A percentile compares a stretch with the other conserved stretches of the same genome.
Conservation (phyloP, 2,329 filamentous ascomycete species). For the Aurifilum marmelostoma region DNA sequence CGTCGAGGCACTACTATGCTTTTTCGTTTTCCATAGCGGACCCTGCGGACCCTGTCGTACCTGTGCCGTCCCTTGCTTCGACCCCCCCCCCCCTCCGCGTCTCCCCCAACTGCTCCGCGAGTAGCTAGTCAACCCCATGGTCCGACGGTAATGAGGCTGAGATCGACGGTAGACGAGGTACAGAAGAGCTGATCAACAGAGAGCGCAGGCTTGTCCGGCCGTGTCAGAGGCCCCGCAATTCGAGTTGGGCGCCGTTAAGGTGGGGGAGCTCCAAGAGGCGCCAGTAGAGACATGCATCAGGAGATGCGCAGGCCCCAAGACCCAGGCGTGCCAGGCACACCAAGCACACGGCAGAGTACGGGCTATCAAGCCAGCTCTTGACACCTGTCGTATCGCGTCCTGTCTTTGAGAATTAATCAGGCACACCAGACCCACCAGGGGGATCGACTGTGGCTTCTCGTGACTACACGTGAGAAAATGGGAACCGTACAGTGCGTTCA, state of each 20-base stretch:
- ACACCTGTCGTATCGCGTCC: constrained; percentile 2
- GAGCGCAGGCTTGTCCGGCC: not conserved
- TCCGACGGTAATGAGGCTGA: constrained; percentile 13
- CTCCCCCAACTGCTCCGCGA: too few species aligned
- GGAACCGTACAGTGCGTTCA: not conserved
- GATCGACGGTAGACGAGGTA: constrained; percentile 6
- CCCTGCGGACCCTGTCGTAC: too few species aligned
- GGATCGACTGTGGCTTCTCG: not conserved
- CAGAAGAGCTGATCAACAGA: constrained; percentile 9
- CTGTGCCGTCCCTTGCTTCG: constrained; percentile 20
- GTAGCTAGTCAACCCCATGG: constrained; percentile 2
- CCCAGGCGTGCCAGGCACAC: constrained; percentile 9
- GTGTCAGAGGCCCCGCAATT: constrained; percentile 1
- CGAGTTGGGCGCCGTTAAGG: not conserved
- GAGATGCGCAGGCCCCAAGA: constrained; percentile 11
- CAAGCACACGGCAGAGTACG: constrained; percentile 3
- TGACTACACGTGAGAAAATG: not conserved
- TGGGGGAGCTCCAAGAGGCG: constrained; percentile 16
- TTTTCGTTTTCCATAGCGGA: not conserved
- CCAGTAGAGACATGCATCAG: constrained; percentile 29
- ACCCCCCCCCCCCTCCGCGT: not conserved
- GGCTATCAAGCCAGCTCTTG: constrained; percentile 7
- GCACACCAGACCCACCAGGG: constrained; percentile 3
- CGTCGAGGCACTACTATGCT: not conserved
- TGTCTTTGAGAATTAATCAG: not conserved